Base-by-base conservation (phyloP, 768 basidiomycete species). In the Cantharellus cinnabarinus region DNA sequence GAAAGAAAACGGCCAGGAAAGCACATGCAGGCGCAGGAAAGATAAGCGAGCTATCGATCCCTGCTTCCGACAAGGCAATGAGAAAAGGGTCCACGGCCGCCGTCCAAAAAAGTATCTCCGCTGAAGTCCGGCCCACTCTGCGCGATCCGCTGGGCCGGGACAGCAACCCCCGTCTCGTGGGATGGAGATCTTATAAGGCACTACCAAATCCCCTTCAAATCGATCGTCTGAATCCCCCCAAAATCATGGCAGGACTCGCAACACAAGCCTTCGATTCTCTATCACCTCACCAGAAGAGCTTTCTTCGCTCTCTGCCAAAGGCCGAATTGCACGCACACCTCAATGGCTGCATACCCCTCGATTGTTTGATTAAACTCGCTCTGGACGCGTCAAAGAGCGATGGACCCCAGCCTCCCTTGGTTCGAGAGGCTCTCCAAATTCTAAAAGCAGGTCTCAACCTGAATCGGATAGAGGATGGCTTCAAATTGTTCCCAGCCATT, bases 241-340 rank as follows among this genome's bases (percentile, higher is more conserved):
- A 0, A 1, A 29, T 29, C 20, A 29, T 29, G 20, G 20, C 20
- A 29, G 20, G 20, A 29, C 20, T 29, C 20, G 20, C 52, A 35
- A 34, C 10, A 10, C 52, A n/a, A 10, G 87, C 87, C 0, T 69
- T 87, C 7, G 66, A 64, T 0, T 76, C 79, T 0, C 74, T 89
- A 34, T 70, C 71, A 5, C 62, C 71, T 0, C 62, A 69, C 3
- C 80, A 88, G 63, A 56, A 81, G 34, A 41, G 67, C 3, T 89
- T 89, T 68, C 71, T 90, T 50, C 72, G 77, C 54, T 59, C 62
- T 1, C 73, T 89, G 0, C 83, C 83, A 5, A 90, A 90, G 68
- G 85, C 87, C 0, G 88, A 91, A 66, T 75, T 90, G 0, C 88
- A 89, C 62, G 88, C 87, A 0, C 87, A 89, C 65, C 76, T 89